Base-by-base conservation (phyloP, 1,139 yeast genomes). In the Magnusiomyces starmeri region DNA sequence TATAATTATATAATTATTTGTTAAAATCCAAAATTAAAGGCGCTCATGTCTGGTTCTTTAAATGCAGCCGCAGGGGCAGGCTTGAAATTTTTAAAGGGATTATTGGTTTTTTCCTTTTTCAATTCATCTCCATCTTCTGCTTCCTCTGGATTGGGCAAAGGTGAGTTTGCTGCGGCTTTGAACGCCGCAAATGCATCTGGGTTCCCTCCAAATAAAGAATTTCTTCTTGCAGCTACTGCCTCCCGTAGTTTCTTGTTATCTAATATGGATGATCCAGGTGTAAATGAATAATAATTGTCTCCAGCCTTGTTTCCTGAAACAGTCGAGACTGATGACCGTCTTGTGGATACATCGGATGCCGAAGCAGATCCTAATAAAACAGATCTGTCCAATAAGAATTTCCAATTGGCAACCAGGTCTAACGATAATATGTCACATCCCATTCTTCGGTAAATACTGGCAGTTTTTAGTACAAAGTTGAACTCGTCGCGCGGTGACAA, bases 351-450 rank as follows among this genome's bases (percentile, higher is more conserved):
- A n/a, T n/a, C n/a, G n/a, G n/a, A n/a, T n/a, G n/a, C n/a, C n/a
- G n/a, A n/a, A n/a, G n/a, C n/a, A n/a, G 4, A 16, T n/a, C 34
- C 39, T 7, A 4, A 25, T 6, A 44, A 39, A 10, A 42, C 21
- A n/a, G 46, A 40, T 10, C 46, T 43, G 20, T 45, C 48, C 6
- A 40, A n/a, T 16, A 74, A 67, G 62, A 89, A 90, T 32, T 70
- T 70, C 97, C 97, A 90, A 54, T 78, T 79, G 49, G 72, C 72
- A 2, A 85, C 70, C 49, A 89, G 65, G 46, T 81, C 75, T 20
- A 86, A 64, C 0, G 90, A 82, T 46, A 90, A 66, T 57, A 82
- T 78, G 60, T 90, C 96, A 70, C 97, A 90, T 0, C 97, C 97
- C 96, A 90, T 88, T 54, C 95, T 74, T 14, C 80, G 74, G 62